Percentiles rank a stretch among this genome's conserved stretches.
phyloP scores from a whole-genome alignment of 805 yeast species.

The Barnettozyma botsteinii region DNA sequence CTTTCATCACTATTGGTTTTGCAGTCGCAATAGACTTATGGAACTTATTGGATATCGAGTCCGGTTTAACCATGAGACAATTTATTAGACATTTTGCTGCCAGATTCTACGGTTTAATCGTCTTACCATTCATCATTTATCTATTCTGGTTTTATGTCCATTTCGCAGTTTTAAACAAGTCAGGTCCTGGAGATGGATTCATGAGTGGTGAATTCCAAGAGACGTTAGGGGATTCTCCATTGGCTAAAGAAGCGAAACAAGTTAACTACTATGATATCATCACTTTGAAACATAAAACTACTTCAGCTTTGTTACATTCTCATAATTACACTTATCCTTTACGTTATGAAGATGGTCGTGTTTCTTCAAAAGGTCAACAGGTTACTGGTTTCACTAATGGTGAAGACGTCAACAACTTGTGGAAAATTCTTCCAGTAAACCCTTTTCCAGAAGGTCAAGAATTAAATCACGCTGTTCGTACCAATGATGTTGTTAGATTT shows the following conservation, averaged over 20 bases:
- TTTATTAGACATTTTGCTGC: slow-evolving; percentile 68
- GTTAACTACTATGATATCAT: slow-evolving; percentile 72
- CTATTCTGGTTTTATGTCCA: slow-evolving; percentile 90
- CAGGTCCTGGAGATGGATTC: slow-evolving; percentile 94
- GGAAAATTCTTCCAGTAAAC: slow-evolving; percentile 73
- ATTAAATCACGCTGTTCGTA: slow-evolving; percentile 45
- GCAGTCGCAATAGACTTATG: slow-evolving; percentile 86
- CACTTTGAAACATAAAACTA: slow-evolving; percentile 75
- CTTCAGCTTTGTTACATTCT: slow-evolving; percentile 78
- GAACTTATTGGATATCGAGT: slow-evolving; percentile 69
- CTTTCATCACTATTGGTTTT: slow-evolving; percentile 79
- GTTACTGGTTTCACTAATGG: slow-evolving; percentile 61
- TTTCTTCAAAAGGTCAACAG: slow-evolving; percentile 92
- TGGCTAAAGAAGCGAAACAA: slow-evolving; percentile 63
- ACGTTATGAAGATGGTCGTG: slow-evolving; percentile 93
- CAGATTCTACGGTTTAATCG: slow-evolving; percentile 63
- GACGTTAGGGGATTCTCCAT: slow-evolving; percentile 75
- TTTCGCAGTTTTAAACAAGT: slow-evolving; percentile 69
- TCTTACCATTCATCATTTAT: slow-evolving; percentile 77
- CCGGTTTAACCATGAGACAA: slow-evolving; percentile 53
- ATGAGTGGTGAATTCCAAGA: slow-evolving; percentile 97
- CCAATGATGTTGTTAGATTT: slow-evolving; percentile 73
- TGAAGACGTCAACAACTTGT: slow-evolving; percentile 63
- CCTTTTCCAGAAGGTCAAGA: slow-evolving; percentile 37
- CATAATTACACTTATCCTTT: slow-evolving; percentile 72